Percentiles rank a stretch among this genome's conserved stretches.
phyloP scores from a whole-genome alignment of 2,329 filamentous ascomycete species.

The Dothistroma septosporum region DNA sequence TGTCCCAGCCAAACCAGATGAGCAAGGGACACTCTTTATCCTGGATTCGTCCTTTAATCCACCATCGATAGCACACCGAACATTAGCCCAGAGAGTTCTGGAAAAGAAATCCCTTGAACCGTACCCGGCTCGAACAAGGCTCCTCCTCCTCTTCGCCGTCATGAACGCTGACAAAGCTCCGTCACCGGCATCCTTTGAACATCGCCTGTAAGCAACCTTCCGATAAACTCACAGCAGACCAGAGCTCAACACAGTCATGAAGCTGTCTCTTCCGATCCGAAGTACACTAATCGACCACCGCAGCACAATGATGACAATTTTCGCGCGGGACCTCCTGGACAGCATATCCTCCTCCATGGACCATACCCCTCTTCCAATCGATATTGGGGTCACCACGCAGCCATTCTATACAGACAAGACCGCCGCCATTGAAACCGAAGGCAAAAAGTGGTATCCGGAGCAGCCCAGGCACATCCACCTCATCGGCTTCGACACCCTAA shows the following conservation, averaged over 20 bases:
- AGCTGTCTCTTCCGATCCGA: too few relatives aligned
- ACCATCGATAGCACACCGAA: constrained; percentile 56
- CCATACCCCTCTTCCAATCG: constrained; percentile 44
- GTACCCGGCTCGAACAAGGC: constrained; percentile 40
- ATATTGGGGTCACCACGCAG: constrained; percentile 66
- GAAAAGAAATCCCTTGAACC: constrained; percentile 30
- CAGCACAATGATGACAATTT: constrained; percentile 62
- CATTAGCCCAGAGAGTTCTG: constrained; percentile 53
- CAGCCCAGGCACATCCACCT: constrained; percentile 59
- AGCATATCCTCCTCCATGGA: constrained; percentile 11
- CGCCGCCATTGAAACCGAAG: constrained; percentile 49
- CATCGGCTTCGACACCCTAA: constrained; percentile 71
- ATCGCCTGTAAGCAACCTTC: constrained; percentile 47
- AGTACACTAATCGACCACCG: too few relatives aligned
- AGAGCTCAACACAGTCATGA: too few relatives aligned
- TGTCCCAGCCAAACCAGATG: constrained; percentile 12
- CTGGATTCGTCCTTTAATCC: constrained; percentile 66
- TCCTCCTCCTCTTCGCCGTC: constrained; percentile 59
- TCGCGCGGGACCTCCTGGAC: constrained; percentile 54
- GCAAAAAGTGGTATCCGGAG: constrained; percentile 32
- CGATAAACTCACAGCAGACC: too few relatives aligned
- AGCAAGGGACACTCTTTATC: constrained; percentile 53
- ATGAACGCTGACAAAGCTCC: constrained; percentile 64
- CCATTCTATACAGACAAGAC: constrained; percentile 75
- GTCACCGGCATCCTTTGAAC: constrained; percentile 63